phyloP scores from a whole-genome alignment of 2,329 filamentous ascomycete species.

The Beauveria sp. region DNA sequence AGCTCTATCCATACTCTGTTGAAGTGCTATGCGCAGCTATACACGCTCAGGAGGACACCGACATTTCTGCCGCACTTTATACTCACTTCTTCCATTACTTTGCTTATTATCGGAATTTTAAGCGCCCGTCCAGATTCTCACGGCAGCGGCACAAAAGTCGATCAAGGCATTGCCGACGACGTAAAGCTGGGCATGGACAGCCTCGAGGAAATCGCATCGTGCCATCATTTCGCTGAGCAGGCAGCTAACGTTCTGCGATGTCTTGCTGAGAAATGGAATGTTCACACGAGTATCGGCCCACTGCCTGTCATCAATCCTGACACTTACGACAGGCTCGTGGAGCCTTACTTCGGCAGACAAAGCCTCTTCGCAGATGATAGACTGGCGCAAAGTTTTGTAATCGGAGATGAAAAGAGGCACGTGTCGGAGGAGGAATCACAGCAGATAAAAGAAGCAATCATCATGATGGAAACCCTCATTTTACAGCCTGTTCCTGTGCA shows the following conservation, averaged over 20 bases:
- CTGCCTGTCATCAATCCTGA: not conserved
- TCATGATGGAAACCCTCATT: not conserved
- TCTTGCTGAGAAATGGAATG: conserved; percentile 21
- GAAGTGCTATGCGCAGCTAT: conserved; percentile 49
- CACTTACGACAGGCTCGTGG: not conserved
- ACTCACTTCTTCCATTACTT: conserved; percentile 51
- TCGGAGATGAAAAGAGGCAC: not conserved
- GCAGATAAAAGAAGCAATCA: not conserved
- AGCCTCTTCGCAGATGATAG: not conserved
- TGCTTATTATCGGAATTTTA: conserved; percentile 44
- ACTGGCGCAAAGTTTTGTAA: not conserved
- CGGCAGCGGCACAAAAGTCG: conserved; percentile 23
- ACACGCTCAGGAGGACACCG: conserved; percentile 49
- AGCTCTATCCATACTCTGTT: conserved; percentile 50
- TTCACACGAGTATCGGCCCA: not conserved
- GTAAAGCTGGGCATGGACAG: conserved; percentile 49
- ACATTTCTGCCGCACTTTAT: conserved; percentile 56
- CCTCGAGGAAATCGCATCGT: conserved; percentile 52
- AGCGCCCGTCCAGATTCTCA: conserved; percentile 17
- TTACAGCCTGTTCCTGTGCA: not conserved
- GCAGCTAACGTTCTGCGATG: conserved; percentile 53
- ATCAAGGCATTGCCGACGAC: conserved; percentile 34
- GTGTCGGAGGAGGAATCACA: not conserved
- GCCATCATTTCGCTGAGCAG: conserved; percentile 53
- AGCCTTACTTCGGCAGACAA: not conserved